These are phyloP conservation scores for Cryptococcus sp. DNA, from an alignment of 1,284 basidiomycete genomes.

Conservation along the genomic window DNA sequence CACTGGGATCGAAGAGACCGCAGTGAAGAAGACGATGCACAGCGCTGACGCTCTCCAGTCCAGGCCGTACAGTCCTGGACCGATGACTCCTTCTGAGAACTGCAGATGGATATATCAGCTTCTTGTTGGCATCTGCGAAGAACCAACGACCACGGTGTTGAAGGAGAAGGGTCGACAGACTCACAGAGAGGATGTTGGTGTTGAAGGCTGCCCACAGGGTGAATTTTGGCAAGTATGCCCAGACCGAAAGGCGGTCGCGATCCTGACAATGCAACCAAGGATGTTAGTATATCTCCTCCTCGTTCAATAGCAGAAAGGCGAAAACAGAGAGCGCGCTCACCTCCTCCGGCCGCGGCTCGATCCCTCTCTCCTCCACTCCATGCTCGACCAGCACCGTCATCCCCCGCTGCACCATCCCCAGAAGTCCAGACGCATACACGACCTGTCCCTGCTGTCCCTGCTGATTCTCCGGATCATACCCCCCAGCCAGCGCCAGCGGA, in stretches of 20 bases:
- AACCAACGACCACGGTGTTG: neutral
- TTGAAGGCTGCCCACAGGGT: slow-evolving; percentile 50
- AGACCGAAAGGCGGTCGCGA: slow-evolving; percentile 34
- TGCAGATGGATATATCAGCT: slow-evolving; percentile 4
- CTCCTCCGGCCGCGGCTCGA: slow-evolving; percentile 45
- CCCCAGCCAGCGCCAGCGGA: too few species aligned
- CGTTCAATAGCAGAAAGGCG: neutral
- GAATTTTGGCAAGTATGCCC: slow-evolving; percentile 45
- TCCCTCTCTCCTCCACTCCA: slow-evolving; percentile 50
- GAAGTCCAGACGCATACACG: neutral
- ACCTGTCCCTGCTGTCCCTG: too few species aligned
- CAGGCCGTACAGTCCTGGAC: slow-evolving; percentile 43
- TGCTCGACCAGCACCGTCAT: slow-evolving; percentile 39
- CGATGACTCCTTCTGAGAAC: slow-evolving; percentile 50
- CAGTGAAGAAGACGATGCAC: slow-evolving; percentile 42
- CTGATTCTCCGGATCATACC: too few species aligned
- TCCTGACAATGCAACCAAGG: slow-evolving; percentile 23
- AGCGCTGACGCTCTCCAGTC: slow-evolving; percentile 35
- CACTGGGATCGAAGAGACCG: slow-evolving; percentile 36
- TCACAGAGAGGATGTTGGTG: slow-evolving; percentile 49
- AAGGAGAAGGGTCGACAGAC: slow-evolving; percentile 8
- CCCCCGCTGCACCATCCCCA: neutral
- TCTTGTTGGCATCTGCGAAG: neutral
- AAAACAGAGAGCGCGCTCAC: slow-evolving; percentile 26
- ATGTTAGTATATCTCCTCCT: neutral